Evolutionary conservation across 2,329 filamentous ascomycete species (phyloP).

Genomic region (Pseudogymnoascus sp.): DNA sequence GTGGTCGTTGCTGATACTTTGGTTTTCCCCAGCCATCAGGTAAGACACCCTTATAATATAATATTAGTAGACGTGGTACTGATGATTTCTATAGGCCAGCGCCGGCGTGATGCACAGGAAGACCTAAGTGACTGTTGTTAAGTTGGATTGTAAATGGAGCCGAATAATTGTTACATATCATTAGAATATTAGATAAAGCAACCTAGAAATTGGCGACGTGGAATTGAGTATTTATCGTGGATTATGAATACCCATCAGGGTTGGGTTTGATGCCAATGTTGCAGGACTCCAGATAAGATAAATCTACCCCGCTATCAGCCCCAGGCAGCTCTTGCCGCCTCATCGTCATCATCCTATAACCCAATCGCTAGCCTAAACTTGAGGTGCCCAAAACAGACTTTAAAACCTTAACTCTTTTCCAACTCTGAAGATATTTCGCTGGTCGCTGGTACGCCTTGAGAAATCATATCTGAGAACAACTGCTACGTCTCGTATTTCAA

Average conservation of each 20-base stretch:
- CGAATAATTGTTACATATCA: background rate
- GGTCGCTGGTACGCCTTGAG: background rate
- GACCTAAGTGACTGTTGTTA: background rate
- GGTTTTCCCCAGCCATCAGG: constrained; percentile 85
- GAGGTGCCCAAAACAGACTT: background rate
- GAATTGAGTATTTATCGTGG: background rate
- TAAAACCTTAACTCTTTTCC: background rate
- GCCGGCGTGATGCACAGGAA: background rate
- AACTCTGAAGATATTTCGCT: background rate
- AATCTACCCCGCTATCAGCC: constrained; percentile 9
- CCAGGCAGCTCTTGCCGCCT: constrained; percentile 10
- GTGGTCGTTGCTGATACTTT: constrained; percentile 83
- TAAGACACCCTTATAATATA: constrained; percentile 33
- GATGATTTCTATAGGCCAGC: background rate
- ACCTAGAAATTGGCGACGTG: background rate
- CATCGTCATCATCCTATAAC: constrained; percentile 7
- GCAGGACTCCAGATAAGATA: constrained; percentile 5
- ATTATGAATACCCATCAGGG: background rate
- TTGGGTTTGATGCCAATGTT: background rate
- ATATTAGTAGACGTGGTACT: background rate
- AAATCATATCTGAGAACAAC: background rate
- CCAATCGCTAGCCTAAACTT: background rate
- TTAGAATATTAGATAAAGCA: background rate
- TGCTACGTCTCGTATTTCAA: background rate
- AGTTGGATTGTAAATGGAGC: background rate